Base-by-base conservation (phyloP, 352 stramenopile species). In the Pythium rishiriense region DNA sequence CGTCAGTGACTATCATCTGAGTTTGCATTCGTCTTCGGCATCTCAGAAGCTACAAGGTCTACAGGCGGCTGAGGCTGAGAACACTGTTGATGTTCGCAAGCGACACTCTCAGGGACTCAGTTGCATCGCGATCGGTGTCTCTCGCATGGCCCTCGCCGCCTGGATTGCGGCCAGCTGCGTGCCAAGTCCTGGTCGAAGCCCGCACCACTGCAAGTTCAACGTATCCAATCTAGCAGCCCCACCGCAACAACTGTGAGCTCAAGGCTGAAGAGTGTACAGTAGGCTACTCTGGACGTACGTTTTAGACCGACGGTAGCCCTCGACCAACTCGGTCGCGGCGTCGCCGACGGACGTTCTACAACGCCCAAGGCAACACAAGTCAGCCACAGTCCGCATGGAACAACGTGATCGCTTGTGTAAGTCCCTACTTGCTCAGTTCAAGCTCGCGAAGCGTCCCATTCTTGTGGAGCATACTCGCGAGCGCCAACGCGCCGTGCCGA, bases 141-240 rank as follows among this genome's bases (percentile, higher is more conserved):
- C 29, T 43, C 39, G 42, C 8, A 15, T 39, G 53, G 11, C 17
- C 57, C 49, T 64, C 45, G 57, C 46, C 28, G 57, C 45, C 31
- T 64, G 57, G 24, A 64, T 48, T 2, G 17, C 37, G 19, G 33
- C 48, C 35, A 65, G 58, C 37, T 58, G 58, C 15, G 48, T 41
- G 10, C 72, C 74, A 21, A 79, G 15, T 15, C 54, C 72, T 49
- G 72, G 62, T 5, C 59, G 56, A 10, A 79, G 51, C n/a, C 28
- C 55, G 35, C 72, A 76, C 72, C 72, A 82, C 17, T 65, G 31
- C 63, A 80, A 68, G 42, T 70, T 76, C 17, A 83, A 61, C 15
- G 59, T 49, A 11, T 64, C 63, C 9, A 83, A 46, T 10, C 74
- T 83, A 41, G 12, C 24, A 11, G 50, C n/a, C 25, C 39, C 26